Conservation (phyloP, 768 basidiomycete genomes). For the Xerocomellus amylosporus region DNA sequence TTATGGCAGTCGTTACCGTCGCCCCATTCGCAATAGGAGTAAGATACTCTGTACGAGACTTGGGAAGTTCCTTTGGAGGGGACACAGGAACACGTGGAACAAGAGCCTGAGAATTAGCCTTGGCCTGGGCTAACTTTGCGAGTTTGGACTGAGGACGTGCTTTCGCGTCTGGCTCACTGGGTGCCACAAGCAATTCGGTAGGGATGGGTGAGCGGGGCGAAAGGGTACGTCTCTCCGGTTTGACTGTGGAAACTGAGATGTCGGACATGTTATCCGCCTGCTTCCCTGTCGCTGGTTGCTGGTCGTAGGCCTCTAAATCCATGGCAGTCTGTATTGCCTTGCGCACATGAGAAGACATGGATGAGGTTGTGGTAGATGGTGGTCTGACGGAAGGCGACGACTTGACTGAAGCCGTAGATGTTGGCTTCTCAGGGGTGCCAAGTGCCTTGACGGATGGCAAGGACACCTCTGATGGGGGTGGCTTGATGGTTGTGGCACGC, state of each 20-base stretch:
- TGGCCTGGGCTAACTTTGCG: constrained; percentile 67
- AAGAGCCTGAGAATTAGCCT: constrained; percentile 28
- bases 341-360: constrained; percentile 58
- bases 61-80: constrained; percentile 39
- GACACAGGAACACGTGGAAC: constrained; percentile 29
- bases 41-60: constrained; percentile 62
- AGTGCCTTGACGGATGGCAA: constrained; percentile 22
- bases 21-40: constrained; percentile 80
- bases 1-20: constrained; percentile 82
- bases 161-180: constrained; percentile 17
- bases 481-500: constrained; percentile 17
- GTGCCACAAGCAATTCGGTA: constrained; percentile 8
- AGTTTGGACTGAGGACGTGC: constrained; percentile 64
- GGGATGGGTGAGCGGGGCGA: constrained; percentile 23
- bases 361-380: constrained; percentile 39
- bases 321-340: constrained; percentile 69
- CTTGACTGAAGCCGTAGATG: constrained; percentile 21
- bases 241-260: constrained; percentile 22
- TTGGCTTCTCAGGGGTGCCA: constrained; percentile 17
- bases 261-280: constrained; percentile 16
- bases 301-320: constrained; percentile 55
- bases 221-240: constrained; percentile 18
- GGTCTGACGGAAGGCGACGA: constrained; percentile 25
- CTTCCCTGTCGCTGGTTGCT: constrained; percentile 11
- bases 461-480: constrained; percentile 15